Base-by-base conservation (phyloP, 1,284 basidiomycete species). In the Rhodotorula sp. region DNA sequence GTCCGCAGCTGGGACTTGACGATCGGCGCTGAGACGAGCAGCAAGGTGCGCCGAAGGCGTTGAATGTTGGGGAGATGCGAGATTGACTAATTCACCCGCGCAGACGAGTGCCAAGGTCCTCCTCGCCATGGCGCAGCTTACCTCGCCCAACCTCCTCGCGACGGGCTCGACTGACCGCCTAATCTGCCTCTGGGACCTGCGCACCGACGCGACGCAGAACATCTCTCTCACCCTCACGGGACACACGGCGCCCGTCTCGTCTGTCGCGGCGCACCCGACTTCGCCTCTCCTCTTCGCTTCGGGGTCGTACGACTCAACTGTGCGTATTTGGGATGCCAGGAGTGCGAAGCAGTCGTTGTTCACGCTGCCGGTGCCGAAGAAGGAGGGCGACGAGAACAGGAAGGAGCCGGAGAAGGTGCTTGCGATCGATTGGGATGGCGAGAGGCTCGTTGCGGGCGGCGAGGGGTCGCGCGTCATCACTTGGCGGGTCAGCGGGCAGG, bases 281-380 rank as follows among this genome's bases (percentile, higher is more conserved):
- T 87, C 87, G 26, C 83, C 81, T 34, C 83, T 89, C 75, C 90
- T 91, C 73, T 83, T 94, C 26, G 84, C 89, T 13, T 89, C 87
- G 1, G 93, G 91, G 2, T 87, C 88, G 0, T 93, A 94, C 78
- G 90, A 93, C 71, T 91, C 92, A 47, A 82, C 87, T 1, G 87
- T 89, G 4, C 85, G 92, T 34, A 82, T 96, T 26, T 96, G 92
- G 92, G 94, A 97, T 79, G 81, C 92, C 37, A 84, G 92, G 47
- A 81, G 81, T 37, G 82, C 82, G 26, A 83, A 79, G 83, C 88
- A 75, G 86, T 84, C 81, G 10, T 72, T 84, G 69, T 91, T 94
- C 79, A 75, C 70, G 13, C 62, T 79, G 34, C 64, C 68, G 16
- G 56, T 75, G 76, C 62, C 75, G 66, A 56, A 53, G 46, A 77